Base-by-base conservation (phyloP, 73 alveolate species). In the Paraurostyla sp. region DNA sequence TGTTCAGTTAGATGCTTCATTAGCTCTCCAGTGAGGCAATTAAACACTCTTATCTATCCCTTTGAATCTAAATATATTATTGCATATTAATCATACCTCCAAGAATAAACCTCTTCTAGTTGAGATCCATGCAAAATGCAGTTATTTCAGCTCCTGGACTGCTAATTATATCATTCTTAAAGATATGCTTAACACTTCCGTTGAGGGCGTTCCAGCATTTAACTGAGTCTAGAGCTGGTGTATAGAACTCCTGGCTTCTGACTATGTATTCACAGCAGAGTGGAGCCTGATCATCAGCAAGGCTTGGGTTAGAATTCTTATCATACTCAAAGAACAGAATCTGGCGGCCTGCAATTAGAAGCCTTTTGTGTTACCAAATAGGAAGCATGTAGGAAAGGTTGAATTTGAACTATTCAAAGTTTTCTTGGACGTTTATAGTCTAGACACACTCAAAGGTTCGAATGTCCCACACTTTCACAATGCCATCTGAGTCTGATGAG, bases 161-260 rank as follows among this genome's bases (percentile, higher is more conserved):
- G 60, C 68, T 35, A 7, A 73, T 56, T 43, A 43, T 73, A 20
- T 49, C 65, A 49, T 57, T 92, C 94, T 42, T 91, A 71, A 75
- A 93, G 0, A 82, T 90, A 73, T 90, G 94, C 51, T 93, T 92
- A 9, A 94, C 88, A 65, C 92, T 92, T 46, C 97, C 98, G 18
- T 95, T 95, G 36, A 95, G 59, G 30, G 98, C 97, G 81, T 91
- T 90, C 97, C 97, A 95, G 38, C 76, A 54, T 80, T 95, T 95
- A 0, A 95, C 93, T 42, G 90, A 83, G 80, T 92, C 92, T 4
- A 86, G 75, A 11, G 94, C 95, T 0, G 98, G 97, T 9, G 98
- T 93, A 36, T 90, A 76, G 80, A 95, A 92, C 20, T 95, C 96
- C 69, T 87, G 75, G 57, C 83, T 48, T 35, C 56, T 68, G 40